A percentile compares a stretch with the other conserved stretches of the same genome.
These are phyloP conservation scores for Peniophora sp. DNA, from an alignment of 1,284 basidiomycete genomes.

Conservation along the genomic window DNA sequence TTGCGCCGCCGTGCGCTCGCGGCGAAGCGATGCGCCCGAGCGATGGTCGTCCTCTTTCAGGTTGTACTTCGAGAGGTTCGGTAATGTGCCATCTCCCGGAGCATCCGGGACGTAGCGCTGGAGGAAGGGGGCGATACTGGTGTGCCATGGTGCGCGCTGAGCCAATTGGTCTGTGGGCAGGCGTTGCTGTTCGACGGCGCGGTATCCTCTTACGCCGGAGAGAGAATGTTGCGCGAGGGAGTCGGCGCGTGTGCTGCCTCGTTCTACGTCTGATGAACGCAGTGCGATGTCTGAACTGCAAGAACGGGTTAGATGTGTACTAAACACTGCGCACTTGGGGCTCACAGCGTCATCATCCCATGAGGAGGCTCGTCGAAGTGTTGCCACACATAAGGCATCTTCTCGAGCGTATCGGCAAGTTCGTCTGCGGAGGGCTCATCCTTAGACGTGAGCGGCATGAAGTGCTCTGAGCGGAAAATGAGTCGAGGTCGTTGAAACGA, in stretches of 20 bases:
- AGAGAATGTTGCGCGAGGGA: constrained; percentile 47
- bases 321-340: constrained; percentile 4
- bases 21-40: constrained; percentile 30
- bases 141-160: constrained; percentile 43
- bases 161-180: constrained; percentile 33
- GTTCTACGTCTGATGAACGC: constrained; percentile 40
- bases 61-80: constrained; percentile 31
- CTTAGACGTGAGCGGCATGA: constrained; percentile 24
- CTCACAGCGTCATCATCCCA: constrained; percentile 50
- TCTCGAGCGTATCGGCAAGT: constrained; percentile 35
- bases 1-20: constrained; percentile 48
- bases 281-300: constrained; percentile 56
- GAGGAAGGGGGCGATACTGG: constrained; percentile 38
- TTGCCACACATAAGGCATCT: constrained; percentile 49
- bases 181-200: constrained; percentile 38
- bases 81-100: constrained; percentile 18
- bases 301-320: background rate
- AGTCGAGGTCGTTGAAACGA: background rate
- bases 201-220: constrained; percentile 42
- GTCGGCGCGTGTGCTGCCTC: constrained; percentile 35
- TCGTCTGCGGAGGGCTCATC: constrained; percentile 19
- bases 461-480: constrained; percentile 5
- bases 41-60: constrained; percentile 28
- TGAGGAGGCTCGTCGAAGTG: constrained; percentile 36
- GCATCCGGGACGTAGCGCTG: constrained; percentile 31